phyloP scores from a whole-genome alignment of 1,284 basidiomycete species.

The Omphalotus olearius region DNA sequence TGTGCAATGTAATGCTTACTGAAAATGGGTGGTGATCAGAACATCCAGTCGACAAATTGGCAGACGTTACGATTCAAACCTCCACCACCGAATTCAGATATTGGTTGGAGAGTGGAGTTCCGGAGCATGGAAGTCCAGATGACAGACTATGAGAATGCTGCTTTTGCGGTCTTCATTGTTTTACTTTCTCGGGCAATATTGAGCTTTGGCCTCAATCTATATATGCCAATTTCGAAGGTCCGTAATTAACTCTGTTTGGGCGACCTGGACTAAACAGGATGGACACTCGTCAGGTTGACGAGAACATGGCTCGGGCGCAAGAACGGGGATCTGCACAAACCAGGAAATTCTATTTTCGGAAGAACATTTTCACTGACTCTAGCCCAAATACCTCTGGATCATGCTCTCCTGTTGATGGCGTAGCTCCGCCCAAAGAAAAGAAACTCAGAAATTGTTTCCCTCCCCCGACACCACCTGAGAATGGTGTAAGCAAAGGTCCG shows the following conservation, averaged over 20 bases:
- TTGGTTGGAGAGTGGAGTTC: constrained; percentile 99
- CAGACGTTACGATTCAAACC: constrained; percentile 99
- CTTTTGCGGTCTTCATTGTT: constrained; percentile 92
- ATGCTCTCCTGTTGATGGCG: constrained; percentile 42
- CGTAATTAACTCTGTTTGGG: constrained; percentile 15
- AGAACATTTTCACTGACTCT: constrained; percentile 63
- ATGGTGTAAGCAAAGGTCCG: constrained; percentile 36
- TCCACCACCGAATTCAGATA: constrained; percentile 85
- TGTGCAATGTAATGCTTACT: not conserved
- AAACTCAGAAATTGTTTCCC: constrained; percentile 71
- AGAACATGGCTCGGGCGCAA: constrained; percentile 94
- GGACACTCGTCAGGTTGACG: constrained; percentile 73
- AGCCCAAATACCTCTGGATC: constrained; percentile 40
- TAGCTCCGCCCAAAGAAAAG: constrained; percentile 49
- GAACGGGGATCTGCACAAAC: constrained; percentile 71
- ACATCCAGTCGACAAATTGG: constrained; percentile 99
- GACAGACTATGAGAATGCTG: constrained; percentile 99
- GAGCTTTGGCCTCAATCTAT: constrained; percentile 89
- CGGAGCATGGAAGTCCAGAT: constrained; percentile 98
- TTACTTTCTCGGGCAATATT: constrained; percentile 93
- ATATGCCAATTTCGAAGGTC: constrained; percentile 95
- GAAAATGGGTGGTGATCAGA: constrained; percentile 41
- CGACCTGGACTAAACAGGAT: constrained; percentile 2
- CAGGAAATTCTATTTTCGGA: constrained; percentile 89
- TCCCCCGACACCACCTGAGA: constrained; percentile 45